phyloP scores from a whole-genome alignment of 768 basidiomycete species.

The Rhodotorula toruloides region DNA sequence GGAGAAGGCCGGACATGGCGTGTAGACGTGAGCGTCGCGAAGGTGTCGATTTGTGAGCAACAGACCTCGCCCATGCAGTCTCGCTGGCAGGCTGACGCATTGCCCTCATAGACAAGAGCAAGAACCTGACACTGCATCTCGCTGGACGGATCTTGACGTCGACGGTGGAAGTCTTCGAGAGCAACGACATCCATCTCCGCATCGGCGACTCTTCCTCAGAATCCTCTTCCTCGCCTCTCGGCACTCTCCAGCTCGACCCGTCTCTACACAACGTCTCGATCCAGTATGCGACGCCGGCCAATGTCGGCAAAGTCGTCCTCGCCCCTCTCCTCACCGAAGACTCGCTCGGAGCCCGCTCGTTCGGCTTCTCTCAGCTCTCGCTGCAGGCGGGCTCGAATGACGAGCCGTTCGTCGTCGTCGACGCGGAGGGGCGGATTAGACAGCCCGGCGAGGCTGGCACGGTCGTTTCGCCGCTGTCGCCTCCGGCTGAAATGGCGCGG shows the following conservation, averaged over 20 bases:
- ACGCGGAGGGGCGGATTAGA: neutral
- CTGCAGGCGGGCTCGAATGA: neutral
- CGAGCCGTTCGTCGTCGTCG: constrained; percentile 8
- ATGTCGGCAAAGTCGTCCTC: constrained; percentile 14
- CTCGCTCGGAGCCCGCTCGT: neutral
- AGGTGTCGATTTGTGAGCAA: constrained; percentile 27
- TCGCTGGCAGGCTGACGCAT: neutral
- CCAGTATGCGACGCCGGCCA: neutral
- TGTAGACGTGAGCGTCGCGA: neutral
- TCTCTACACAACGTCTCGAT: constrained; percentile 2
- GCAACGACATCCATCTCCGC: neutral
- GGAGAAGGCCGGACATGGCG: neutral
- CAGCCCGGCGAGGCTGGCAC: neutral
- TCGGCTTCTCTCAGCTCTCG: neutral
- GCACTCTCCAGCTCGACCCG: constrained; percentile 30
- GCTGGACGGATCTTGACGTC: constrained; percentile 17
- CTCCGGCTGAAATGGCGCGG: neutral
- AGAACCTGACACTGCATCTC: constrained; percentile 18
- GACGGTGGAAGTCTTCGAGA: constrained; percentile 21
- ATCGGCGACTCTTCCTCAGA: neutral
- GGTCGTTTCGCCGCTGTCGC: neutral
- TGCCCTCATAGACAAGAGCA: constrained; percentile 11
- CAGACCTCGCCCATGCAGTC: neutral
- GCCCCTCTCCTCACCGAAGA: neutral
- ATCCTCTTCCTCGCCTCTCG: neutral